Conservation (phyloP, 306 rosid genomes). For the Dicorynia guianensis region DNA sequence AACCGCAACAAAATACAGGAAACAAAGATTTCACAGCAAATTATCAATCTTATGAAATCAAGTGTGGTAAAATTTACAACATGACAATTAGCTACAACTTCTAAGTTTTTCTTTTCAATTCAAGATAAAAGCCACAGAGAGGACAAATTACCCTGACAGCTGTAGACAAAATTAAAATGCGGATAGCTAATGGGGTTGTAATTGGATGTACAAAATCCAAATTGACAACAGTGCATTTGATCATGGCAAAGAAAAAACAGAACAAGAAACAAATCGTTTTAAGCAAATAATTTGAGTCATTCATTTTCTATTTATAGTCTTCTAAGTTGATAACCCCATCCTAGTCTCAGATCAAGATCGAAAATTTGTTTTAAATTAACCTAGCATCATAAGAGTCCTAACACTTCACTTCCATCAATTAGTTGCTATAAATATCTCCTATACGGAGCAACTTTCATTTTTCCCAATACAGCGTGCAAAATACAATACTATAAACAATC, state of each 20-base stretch:
- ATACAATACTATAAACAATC: too few species aligned
- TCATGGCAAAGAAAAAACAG: not conserved
- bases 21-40: not conserved
- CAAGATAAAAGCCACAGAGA: not conserved
- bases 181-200: not conserved
- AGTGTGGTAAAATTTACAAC: not conserved
- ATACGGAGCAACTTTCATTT: not conserved
- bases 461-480: not conserved
- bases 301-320: not conserved
- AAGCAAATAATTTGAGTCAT: not conserved
- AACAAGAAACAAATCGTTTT: not conserved
- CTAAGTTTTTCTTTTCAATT: not conserved
- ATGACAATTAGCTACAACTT: not conserved
- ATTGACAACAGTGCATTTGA: slow-evolving; percentile 2
- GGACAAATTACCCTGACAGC: not conserved
- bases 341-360: not conserved
- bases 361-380: not conserved
- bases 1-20: slow-evolving; percentile 16
- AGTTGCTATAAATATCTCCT: not conserved
- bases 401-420: not conserved
- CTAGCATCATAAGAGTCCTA: slow-evolving; percentile 16
- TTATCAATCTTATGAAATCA: slow-evolving; percentile 2
- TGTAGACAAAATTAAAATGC: not conserved
- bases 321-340: not conserved
- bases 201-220: not conserved